Evolutionary conservation across 2,329 filamentous ascomycete genomes (phyloP), one percentile per base, ranked within the genome.

Genomic region (Fusarium subglutinans): DNA sequence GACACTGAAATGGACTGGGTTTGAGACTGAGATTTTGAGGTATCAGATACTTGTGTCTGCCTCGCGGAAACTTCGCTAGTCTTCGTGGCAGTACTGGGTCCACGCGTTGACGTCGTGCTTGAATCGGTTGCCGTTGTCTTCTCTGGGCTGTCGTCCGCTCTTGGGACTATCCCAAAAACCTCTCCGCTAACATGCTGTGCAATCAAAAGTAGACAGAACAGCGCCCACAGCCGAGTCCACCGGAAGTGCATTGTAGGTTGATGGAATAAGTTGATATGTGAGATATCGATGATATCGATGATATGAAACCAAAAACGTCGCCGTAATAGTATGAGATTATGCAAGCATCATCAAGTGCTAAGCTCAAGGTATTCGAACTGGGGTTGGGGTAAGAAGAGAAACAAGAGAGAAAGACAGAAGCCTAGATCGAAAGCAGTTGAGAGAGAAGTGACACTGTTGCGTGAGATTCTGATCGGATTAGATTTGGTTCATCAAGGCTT

Each of bases 151-250:
- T 70, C 78, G 54, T 84, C 82, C 63, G 84, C 81, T 68, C 84
- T 82, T 69, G 75, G 77, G 26, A 79, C 61, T 43, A 81, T 73
- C 13, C 76, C 76, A 37, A 82, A 75, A 63, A 75, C 79, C 47
- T 82, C 80, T 17, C 83, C 83, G 28, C 78, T 74, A 26, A 80
- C 82, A 53, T 82, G 70, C 48, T 87, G 82, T 30, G 85, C 75
- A 47, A 79, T 78, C 47, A 86, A 54, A 8, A 82, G 56, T 28
- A 87, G 75, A 73, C 82, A 83, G 63, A 87, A 73, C 50, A 86
- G 71, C 41, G 80, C 80, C 80, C 80, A 83, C 48, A 83, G 62
- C 54, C 79, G 80, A 62, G 75, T 66, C 69, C 81, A 78, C 65
- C 75, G 81, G 30, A 74, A 71, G 58, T 81, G 69, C 85, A 86